phyloP scores from a whole-genome alignment of 2,329 filamentous ascomycete species.

The Leptographium procerum region DNA sequence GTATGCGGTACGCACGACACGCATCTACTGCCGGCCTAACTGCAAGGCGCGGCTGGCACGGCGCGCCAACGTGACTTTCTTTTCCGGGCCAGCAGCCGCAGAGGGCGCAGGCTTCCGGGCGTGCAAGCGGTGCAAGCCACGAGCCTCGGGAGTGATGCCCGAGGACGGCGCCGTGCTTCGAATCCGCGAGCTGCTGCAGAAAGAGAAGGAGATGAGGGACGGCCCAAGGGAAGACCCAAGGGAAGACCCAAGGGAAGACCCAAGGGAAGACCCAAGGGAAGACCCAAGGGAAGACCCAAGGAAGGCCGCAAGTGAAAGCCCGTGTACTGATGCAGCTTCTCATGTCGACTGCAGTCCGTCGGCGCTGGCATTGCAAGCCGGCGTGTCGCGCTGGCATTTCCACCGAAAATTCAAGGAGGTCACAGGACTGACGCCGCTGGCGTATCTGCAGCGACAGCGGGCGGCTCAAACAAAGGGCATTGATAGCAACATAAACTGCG shows the following conservation, averaged over 20 bases:
- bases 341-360: not conserved
- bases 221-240: constrained; percentile 14
- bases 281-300: too few species aligned
- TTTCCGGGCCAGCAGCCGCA: constrained; percentile 32
- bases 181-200: constrained; percentile 20
- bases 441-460: constrained; percentile 16
- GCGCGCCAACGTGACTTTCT: constrained; percentile 48
- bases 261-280: too few species aligned
- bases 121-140: constrained; percentile 46
- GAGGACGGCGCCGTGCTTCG: constrained; percentile 31
- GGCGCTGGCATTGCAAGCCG: constrained; percentile 35
- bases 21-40: constrained; percentile 47
- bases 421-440: constrained; percentile 34
- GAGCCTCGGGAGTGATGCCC: constrained; percentile 25
- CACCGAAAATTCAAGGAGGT: constrained; percentile 47
- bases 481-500: not conserved
- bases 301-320: too few species aligned
- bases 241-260: too few species aligned
- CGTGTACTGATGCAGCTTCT: not conserved
- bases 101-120: constrained; percentile 37
- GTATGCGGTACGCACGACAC: constrained; percentile 32
- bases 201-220: constrained; percentile 13
- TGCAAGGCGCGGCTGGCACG: constrained; percentile 50
- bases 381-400: constrained; percentile 46
- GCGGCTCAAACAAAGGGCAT: not conserved